Conservation (phyloP, 2,329 filamentous ascomycete genomes). For the Pseudonectria foliicola region DNA sequence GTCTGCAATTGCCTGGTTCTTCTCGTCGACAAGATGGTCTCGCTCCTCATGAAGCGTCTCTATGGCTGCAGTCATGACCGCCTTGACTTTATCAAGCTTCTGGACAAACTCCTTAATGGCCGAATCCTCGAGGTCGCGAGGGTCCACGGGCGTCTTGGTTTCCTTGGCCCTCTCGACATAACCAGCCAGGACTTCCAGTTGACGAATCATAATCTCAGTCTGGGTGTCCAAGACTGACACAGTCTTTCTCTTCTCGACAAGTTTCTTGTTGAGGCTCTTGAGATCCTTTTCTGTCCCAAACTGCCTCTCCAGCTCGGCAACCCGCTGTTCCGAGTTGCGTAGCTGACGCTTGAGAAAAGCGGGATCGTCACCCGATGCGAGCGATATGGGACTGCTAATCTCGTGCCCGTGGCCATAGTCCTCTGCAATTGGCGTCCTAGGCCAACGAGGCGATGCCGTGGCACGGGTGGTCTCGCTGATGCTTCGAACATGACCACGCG, state of each 20-base stretch:
- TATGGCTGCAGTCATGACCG: conserved; percentile 49
- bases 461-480: conserved; percentile 61
- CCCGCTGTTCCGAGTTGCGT: conserved; percentile 72
- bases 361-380: conserved; percentile 59
- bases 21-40: conserved; percentile 78
- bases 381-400: conserved; percentile 65
- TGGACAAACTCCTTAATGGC: conserved; percentile 89
- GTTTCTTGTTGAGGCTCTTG: conserved; percentile 75
- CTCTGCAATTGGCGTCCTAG: conserved; percentile 57
- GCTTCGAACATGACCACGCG: conserved; percentile 51
- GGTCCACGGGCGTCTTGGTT: conserved; percentile 70
- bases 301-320: conserved; percentile 79
- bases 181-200: conserved; percentile 82
- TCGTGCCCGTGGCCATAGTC: conserved; percentile 48
- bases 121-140: conserved; percentile 76
- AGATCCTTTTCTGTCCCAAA: conserved; percentile 58
- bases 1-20: conserved; percentile 71
- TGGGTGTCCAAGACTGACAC: conserved; percentile 92
- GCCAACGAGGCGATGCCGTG: conserved; percentile 61
- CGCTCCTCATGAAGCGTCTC: conserved; percentile 62
- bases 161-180: conserved; percentile 84
- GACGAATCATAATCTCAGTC: conserved; percentile 89
- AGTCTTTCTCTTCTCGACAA: conserved; percentile 89
- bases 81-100: conserved; percentile 56
- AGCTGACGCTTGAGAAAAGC: conserved; percentile 66